Evolutionary conservation across 805 yeast species (phyloP).

Genomic region (Ogataea saltuana): DNA sequence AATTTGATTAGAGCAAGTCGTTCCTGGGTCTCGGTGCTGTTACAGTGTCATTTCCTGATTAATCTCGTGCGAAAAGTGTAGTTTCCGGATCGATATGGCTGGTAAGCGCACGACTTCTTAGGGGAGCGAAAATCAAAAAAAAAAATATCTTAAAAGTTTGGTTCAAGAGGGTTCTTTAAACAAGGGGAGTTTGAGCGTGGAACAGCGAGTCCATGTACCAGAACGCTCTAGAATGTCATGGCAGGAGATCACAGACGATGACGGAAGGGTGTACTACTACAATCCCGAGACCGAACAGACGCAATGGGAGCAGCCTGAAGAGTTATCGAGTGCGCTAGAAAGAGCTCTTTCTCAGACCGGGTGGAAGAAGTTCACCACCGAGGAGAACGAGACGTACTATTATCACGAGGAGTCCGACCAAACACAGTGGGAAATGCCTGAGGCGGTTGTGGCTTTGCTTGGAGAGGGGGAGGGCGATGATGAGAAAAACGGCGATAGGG

Average conservation of each 20-base stretch:
- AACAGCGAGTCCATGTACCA: too few species aligned
- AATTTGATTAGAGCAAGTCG: not conserved
- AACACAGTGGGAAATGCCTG: constrained; percentile 83
- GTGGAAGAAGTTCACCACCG: constrained; percentile 52
- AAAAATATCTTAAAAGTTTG: not conserved
- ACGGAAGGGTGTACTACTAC: constrained; percentile 72
- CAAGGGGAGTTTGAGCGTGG: too few species aligned
- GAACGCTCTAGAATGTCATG: constrained; percentile 47
- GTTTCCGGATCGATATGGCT: constrained; percentile 9
- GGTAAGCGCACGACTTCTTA: constrained; percentile 15
- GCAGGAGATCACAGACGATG: constrained; percentile 63
- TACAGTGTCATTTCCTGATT: constrained; percentile 4
- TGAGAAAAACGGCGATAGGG: not conserved
- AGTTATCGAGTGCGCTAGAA: constrained; percentile 39
- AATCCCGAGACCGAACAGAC: constrained; percentile 65
- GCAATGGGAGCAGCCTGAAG: constrained; percentile 80
- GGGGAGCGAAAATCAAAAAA: not conserved
- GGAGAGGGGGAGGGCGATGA: constrained; percentile 4
- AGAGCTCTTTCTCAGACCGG: constrained; percentile 49
- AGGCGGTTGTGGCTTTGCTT: constrained; percentile 36
- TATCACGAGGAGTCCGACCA: constrained; percentile 62
- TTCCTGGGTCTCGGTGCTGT: not conserved
- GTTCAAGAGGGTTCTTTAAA: too few species aligned
- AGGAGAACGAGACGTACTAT: constrained; percentile 67
- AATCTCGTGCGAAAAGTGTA: constrained; percentile 3